These are phyloP conservation scores for Hypoxylon rubiginosum DNA, from an alignment of 2,329 filamentous ascomycete species.

Conservation along the genomic window DNA sequence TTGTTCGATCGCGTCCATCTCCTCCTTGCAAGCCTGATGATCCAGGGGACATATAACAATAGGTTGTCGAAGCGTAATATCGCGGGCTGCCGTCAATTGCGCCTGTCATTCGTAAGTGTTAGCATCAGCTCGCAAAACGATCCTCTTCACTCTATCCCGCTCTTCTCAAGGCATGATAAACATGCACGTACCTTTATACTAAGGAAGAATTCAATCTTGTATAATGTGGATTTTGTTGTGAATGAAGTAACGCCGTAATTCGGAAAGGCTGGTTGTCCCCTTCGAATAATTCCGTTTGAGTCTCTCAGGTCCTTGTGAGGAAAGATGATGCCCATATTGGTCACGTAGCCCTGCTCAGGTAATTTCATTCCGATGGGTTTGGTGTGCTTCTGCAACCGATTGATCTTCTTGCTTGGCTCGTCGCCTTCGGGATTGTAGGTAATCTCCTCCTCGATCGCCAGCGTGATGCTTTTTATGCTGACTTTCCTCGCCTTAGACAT, in stretches of 20 bases:
- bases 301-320: slow-evolving; percentile 91
- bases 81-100: slow-evolving; percentile 86
- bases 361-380: slow-evolving; percentile 86
- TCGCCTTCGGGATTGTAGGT: slow-evolving; percentile 99
- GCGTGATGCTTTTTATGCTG: slow-evolving; percentile 92
- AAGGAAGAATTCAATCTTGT: slow-evolving; percentile 98
- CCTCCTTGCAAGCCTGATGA: slow-evolving; percentile 94
- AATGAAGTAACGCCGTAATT: slow-evolving; percentile 91
- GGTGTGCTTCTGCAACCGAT: slow-evolving; percentile 85
- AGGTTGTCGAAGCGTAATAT: slow-evolving; percentile 89
- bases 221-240: slow-evolving; percentile 91
- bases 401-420: slow-evolving; percentile 90
- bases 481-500: slow-evolving; percentile 90
- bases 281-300: slow-evolving; percentile 85
- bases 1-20: slow-evolving; percentile 98
- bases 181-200: slow-evolving; percentile 81
- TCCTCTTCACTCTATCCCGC: background rate
- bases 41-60: slow-evolving; percentile 97
- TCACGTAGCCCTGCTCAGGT: slow-evolving; percentile 92
- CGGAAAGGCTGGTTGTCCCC: slow-evolving; percentile 89
- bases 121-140: slow-evolving; percentile 27
- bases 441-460: slow-evolving; percentile 96
- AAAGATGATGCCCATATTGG: slow-evolving; percentile 91
- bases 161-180: background rate
- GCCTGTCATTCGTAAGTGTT: slow-evolving; percentile 69